Evolutionary conservation across 2,329 filamentous ascomycete species (phyloP).

Genomic region (Plectosphaerella sp.): DNA sequence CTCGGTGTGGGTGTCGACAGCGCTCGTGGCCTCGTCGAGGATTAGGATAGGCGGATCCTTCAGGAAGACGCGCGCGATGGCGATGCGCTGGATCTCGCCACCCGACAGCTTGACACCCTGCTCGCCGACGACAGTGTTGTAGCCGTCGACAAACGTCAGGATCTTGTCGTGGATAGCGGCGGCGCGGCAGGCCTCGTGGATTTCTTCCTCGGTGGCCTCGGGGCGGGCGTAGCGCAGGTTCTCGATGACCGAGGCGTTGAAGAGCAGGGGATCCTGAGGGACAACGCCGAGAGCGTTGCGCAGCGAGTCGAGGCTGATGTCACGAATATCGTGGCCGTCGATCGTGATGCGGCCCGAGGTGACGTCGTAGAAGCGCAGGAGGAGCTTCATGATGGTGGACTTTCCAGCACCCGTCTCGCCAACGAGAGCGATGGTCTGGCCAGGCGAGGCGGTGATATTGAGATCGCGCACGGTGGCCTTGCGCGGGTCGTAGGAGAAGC

Average conservation of each 20-base stretch:
- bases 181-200: conserved; percentile 48
- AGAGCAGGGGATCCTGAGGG: conserved; percentile 50
- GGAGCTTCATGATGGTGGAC: conserved; percentile 56
- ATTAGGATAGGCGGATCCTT: conserved; percentile 72
- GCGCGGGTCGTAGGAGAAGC: conserved; percentile 50
- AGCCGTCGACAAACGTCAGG: conserved; percentile 46
- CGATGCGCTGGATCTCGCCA: conserved; percentile 62
- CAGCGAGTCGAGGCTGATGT: conserved; percentile 38
- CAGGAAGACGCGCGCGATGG: conserved; percentile 67
- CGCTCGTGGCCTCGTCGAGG: conserved; percentile 75
- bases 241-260: conserved; percentile 55
- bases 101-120: conserved; percentile 58
- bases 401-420: conserved; percentile 61
- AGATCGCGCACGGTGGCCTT: conserved; percentile 46
- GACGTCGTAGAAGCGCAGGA: conserved; percentile 58
- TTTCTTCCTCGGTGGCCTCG: conserved; percentile 49
- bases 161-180: conserved; percentile 58
- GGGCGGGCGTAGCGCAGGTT: conserved; percentile 54
- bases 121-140: conserved; percentile 46
- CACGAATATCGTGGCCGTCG: conserved; percentile 52
- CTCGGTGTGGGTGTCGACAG: conserved; percentile 68
- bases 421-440: conserved; percentile 55
- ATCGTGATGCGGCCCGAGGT: conserved; percentile 47
- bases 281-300: conserved; percentile 36
- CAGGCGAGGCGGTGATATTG: conserved; percentile 41